phyloP scores from a whole-genome alignment of 78 protist genomes.

The Paratrimastix pyriformis region DNA sequence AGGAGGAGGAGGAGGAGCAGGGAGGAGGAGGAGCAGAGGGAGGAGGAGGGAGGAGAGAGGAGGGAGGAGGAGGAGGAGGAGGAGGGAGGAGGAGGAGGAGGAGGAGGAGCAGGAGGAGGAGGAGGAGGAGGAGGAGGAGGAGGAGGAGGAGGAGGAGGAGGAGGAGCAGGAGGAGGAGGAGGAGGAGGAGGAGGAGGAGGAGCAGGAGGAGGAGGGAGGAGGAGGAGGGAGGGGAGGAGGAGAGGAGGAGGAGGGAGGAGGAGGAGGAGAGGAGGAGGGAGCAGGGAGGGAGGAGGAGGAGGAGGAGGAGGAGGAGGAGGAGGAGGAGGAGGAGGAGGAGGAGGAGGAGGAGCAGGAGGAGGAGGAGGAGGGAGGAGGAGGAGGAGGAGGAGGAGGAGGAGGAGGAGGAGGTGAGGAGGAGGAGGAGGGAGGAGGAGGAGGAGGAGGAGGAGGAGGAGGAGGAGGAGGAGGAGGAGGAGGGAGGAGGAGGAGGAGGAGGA shows the following conservation, averaged over 20 bases:
- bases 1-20: not conserved
- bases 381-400: not conserved
- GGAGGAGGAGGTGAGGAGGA: not conserved
- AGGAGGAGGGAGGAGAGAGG: not conserved
- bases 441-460: not conserved
- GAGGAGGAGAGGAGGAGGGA: not conserved
- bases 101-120: not conserved
- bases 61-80: not conserved
- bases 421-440: not conserved
- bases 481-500: no score
- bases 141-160: not conserved
- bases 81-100: not conserved
- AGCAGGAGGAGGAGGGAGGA: not conserved
- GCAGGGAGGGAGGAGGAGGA: not conserved
- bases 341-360: not conserved
- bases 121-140: not conserved
- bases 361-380: not conserved
- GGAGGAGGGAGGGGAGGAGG: not conserved
- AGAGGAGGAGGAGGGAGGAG: not conserved
- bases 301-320: not conserved
- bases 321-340: not conserved
- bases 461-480: not conserved
- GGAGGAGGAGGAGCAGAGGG: not conserved
- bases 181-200: not conserved
- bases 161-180: not conserved